Percentiles rank a stretch among this genome's conserved stretches.
phyloP scores from a whole-genome alignment of 1,139 yeast species.

The Hanseniaspora uvarum region DNA sequence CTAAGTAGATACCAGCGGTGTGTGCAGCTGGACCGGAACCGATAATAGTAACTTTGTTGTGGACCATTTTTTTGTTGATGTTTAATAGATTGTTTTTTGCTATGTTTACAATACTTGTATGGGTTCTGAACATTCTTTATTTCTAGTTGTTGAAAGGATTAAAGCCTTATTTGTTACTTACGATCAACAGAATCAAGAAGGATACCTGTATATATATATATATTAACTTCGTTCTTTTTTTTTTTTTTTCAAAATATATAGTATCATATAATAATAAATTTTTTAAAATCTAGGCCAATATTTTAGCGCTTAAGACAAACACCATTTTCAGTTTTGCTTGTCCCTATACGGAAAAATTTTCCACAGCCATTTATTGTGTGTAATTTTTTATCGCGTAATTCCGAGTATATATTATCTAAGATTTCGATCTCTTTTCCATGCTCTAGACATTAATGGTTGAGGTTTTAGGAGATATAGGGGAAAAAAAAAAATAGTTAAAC shows the following conservation, averaged over 20 bases:
- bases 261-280: too few relatives aligned
- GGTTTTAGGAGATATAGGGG: not conserved
- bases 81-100: not conserved
- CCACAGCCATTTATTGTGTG: too few relatives aligned
- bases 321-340: not conserved
- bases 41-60: conserved; percentile 79
- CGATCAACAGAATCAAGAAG: too few relatives aligned
- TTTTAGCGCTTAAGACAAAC: not conserved
- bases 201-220: too few relatives aligned
- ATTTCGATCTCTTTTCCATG: not conserved
- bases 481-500: not conserved
- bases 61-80: conserved; percentile 48
- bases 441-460: not conserved
- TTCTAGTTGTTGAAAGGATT: not conserved
- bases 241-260: too few relatives aligned
- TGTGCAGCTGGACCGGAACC: conserved; percentile 99
- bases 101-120: not conserved
- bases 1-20: conserved; percentile 93
- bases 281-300: not conserved
- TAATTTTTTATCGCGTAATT: not conserved
- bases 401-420: not conserved
- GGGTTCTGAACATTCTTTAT: not conserved
- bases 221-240: too few relatives aligned
- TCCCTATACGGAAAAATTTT: not conserved
- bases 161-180: not conserved